A percentile compares a stretch with the other conserved stretches of the same genome.
Conservation (phyloP, 495 filamentous ascomycete species). For the Aspergillus baeticus region DNA sequence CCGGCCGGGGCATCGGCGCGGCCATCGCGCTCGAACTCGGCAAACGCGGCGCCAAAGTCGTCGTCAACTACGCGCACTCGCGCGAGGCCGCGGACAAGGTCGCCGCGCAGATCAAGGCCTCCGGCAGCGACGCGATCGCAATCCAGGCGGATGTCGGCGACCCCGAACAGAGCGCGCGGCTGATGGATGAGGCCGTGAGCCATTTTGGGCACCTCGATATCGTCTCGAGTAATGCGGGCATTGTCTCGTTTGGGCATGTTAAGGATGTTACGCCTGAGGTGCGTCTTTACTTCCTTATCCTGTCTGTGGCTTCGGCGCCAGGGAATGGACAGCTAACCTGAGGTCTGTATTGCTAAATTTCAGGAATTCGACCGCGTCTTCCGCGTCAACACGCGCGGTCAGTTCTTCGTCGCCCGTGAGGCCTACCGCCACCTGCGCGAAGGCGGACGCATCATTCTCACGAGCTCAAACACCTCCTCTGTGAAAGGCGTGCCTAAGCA, state of each 20-base stretch:
- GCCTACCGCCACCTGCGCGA: slow-evolving; percentile 66
- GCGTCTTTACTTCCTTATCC: not conserved
- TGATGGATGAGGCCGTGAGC: slow-evolving; percentile 66
- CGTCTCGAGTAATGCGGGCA: slow-evolving; percentile 63
- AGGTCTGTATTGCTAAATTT: not conserved
- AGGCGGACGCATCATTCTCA: slow-evolving; percentile 63
- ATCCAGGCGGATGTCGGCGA: slow-evolving; percentile 76
- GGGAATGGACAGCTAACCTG: not conserved
- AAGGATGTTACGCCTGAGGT: slow-evolving; percentile 67
- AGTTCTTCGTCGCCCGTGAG: slow-evolving; percentile 82
- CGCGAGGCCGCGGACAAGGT: slow-evolving; percentile 61
- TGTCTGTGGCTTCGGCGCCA: too few relatives aligned
- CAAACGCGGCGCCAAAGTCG: slow-evolving; percentile 66
- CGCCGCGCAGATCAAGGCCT: slow-evolving; percentile 56
- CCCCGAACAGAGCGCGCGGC: slow-evolving; percentile 61
- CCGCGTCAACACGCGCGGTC: slow-evolving; percentile 70
- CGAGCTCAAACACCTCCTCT: slow-evolving; percentile 54
- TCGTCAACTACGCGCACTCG: slow-evolving; percentile 75
- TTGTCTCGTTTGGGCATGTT: slow-evolving; percentile 43
- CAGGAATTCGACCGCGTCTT: slow-evolving; percentile 72
- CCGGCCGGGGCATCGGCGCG: slow-evolving; percentile 70
- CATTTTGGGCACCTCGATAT: slow-evolving; percentile 73
- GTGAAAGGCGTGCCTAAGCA: slow-evolving; percentile 62
- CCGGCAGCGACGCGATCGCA: slow-evolving; percentile 60
- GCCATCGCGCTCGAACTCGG: slow-evolving; percentile 77